These are phyloP conservation scores for Blastobotrys proliferans DNA, from an alignment of 1,139 yeast species.

Conservation along the genomic window DNA sequence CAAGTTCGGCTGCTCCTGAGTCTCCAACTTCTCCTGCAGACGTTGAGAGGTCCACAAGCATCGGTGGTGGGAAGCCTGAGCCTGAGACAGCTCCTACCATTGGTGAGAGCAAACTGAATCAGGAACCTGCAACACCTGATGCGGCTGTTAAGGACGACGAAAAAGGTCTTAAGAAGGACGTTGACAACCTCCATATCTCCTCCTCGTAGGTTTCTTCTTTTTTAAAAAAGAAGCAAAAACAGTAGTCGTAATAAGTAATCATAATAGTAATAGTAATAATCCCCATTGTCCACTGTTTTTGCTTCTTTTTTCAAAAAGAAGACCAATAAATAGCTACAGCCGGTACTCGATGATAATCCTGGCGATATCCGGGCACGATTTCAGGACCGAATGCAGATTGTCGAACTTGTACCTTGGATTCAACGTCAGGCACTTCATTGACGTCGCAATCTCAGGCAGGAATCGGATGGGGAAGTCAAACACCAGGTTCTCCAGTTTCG, in stretches of 20 bases:
- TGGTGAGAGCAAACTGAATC: no score
- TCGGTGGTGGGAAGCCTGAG: background rate
- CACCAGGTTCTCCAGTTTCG: background rate
- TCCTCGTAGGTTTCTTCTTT: no score
- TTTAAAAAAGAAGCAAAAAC: no score
- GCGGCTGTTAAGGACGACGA: background rate
- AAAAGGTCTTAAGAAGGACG: background rate
- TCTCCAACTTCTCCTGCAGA: constrained; percentile 11
- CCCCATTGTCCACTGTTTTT: no score
- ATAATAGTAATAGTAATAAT: no score
- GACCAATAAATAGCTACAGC: background rate
- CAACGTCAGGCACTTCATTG: background rate
- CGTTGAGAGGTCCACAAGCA: background rate
- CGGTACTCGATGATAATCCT: background rate
- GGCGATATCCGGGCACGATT: background rate
- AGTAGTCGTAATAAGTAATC: no score
- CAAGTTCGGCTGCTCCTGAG: constrained; percentile 10
- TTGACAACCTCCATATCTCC: no score
- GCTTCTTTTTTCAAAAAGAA: no score
- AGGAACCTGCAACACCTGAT: no score
- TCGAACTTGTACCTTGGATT: background rate
- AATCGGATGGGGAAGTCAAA: background rate
- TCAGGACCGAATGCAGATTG: background rate
- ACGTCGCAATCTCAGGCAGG: constrained; percentile 3
- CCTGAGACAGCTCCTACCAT: no score